Base-by-base conservation (phyloP, 139 green algal species). In the Deuterostichococcus epilithicus region DNA sequence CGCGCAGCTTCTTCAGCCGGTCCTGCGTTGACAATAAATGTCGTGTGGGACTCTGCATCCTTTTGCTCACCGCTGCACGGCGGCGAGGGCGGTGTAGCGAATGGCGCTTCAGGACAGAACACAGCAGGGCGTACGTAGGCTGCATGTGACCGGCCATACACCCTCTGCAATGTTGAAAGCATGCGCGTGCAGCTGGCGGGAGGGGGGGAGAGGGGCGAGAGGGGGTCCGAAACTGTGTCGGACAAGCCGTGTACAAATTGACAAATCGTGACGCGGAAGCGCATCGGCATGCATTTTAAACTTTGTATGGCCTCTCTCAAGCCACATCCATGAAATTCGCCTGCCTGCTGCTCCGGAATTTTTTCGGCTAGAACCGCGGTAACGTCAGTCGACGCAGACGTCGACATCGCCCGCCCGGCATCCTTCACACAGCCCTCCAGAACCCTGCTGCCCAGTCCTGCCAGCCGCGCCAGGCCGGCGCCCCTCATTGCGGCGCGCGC, bases 1-100 rank as follows among this genome's bases (percentile, higher is more conserved):
- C 93, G 80, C 97, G 97, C 3, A 99, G 70, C 1, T 81, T 60
- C 74, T 97, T 97, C 23, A 98, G 66, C 2, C 91, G 86, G 22
- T 92, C 94, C 91, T 98, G 87, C 68, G 69, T 26, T 69, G 30
- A 68, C 20, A n/a, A 68, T 10, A 5, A 8, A n/a, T 8, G 15
- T 5, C 5, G 59, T 8, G 13, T 6, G 6, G 10, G 20, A 33
- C 26, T 68, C 23, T 5, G 59, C 26, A 60, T 13, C 45, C 13
- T 13, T 60, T 13, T 13, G 45, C 45, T 60, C 45, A 13, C 13
- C 15, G 45, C 13, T 60, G 15, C 45, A 60, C 13, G 45, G 15
- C 13, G 18, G 18, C 45, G 45, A 13, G 18, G 45, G 13, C 18
- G 45, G 45, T 60, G 45, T 18, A 60, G 45, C 45, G 18, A 18